Evolutionary conservation across 139 green algal genomes (phyloP).

Genomic region (Coelastrella sp.): DNA sequence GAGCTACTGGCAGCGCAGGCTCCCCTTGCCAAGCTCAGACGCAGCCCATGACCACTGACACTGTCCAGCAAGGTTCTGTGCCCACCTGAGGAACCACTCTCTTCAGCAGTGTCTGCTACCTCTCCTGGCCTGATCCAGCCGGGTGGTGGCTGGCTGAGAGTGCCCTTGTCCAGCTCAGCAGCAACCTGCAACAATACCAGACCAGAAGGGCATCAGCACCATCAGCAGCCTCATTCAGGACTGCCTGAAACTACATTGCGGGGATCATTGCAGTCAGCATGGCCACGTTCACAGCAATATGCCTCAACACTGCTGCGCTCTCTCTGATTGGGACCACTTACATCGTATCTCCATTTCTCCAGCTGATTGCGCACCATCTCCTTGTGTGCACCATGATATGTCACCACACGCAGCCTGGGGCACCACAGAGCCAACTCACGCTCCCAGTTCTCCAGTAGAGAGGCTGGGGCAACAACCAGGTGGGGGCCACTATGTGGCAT

Average conservation of each 20-base stretch:
- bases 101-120: constrained; percentile 12
- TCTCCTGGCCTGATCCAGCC: constrained; percentile 45
- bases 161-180: constrained; percentile 37
- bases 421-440: constrained; percentile 85
- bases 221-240: not conserved
- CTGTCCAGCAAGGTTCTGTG: not conserved
- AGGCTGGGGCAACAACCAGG: constrained; percentile 97
- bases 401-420: constrained; percentile 72
- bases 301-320: not conserved
- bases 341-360: constrained; percentile 42
- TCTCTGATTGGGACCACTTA: not conserved
- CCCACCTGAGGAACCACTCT: constrained; percentile 43
- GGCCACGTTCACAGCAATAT: not conserved
- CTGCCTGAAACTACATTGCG: not conserved
- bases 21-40: no score
- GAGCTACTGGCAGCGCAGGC: no score
- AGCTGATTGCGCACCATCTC: constrained; percentile 62
- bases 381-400: constrained; percentile 86
- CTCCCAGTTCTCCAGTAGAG: constrained; percentile 95
- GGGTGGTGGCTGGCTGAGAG: constrained; percentile 33
- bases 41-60: no score
- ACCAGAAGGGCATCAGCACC: no score
- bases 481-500: constrained; percentile 83
- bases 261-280: not conserved
- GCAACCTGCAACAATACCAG: constrained; percentile 27